Evolutionary conservation across 140 eudicot genomes (phyloP), one percentile per base, ranked within the genome.

Genomic region (Erigeron philadelphicus): DNA sequence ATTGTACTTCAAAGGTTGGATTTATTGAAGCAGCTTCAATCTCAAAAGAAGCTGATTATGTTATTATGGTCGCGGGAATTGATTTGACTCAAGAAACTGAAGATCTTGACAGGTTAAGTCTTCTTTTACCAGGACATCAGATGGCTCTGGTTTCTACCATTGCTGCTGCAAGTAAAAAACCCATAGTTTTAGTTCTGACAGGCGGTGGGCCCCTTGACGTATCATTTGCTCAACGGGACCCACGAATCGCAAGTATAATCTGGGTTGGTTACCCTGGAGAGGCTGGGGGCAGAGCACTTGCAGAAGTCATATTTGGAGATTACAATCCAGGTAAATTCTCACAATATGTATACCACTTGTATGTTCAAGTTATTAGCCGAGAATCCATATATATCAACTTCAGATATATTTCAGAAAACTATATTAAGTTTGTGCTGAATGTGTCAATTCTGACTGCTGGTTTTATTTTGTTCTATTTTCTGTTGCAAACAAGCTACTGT

Each of bases 261-360:
- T 94, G 99, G 99, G 83, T 87, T 12, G 99, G 97, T 18, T 94
- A 94, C 71, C 99, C 99, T 0, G 99, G 96, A 63, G 99, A 94
- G 78, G 88, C 91, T 16, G 99, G 97, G 45, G 95, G 88, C 15
- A 58, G 45, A 67, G 97, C 95, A 0, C 88, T 89, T 62, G 90
- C 99, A 21, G 85, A 94, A 70, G 71, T 89, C 62, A 67, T 94
- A 13, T 94, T 85, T 60, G 99, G 99, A 76, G 87, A 81, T 66
- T 72, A 89, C n/a, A 94, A 94, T 80, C 99, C 99, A 69, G 85
- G 96, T 86, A 25, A 19, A 13, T 52, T 2, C 12, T 48, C 38
- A 31, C 38, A 31, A 31, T 31, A 31, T 31, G 3, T 31, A 2
- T 31, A 31, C 38, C 38, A 31, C 38, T 31, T 2, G 38, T 4